These are phyloP conservation scores for Panus rudis DNA, from an alignment of 768 basidiomycete genomes.

Conservation along the genomic window DNA sequence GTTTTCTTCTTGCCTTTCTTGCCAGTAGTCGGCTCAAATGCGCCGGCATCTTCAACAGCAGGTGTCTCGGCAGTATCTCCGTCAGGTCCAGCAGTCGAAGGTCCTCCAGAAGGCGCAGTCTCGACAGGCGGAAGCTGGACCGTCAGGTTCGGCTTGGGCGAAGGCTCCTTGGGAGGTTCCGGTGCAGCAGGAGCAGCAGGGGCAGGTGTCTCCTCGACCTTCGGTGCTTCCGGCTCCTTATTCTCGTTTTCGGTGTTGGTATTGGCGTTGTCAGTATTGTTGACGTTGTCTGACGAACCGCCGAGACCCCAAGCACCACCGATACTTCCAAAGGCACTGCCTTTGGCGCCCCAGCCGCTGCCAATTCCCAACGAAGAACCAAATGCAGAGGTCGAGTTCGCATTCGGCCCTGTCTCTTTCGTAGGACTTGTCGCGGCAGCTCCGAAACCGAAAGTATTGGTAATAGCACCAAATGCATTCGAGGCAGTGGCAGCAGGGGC, in stretches of 20 bases:
- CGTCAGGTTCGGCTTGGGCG: not conserved
- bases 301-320: not conserved
- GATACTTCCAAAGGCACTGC: not conserved
- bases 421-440: not conserved
- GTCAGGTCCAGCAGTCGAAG: too few species aligned
- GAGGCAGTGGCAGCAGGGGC: not conserved
- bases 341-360: not conserved
- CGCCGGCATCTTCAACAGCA: not conserved
- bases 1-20: not conserved
- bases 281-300: not conserved
- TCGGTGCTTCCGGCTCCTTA: not conserved
- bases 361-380: conserved; percentile 5
- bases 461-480: conserved; percentile 2
- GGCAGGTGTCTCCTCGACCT: not conserved
- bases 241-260: not conserved
- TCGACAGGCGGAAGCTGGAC: not conserved
- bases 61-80: too few species aligned
- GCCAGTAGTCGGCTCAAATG: not conserved
- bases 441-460: conserved; percentile 3
- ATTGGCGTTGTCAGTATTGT: not conserved
- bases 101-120: too few species aligned
- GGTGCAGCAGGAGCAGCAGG: not conserved
- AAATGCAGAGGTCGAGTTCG: not conserved
- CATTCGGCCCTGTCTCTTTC: not conserved
- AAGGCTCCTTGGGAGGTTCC: not conserved